Percentiles rank a stretch among this genome's conserved stretches.
Conservation (phyloP, 2,329 filamentous ascomycete species). For the Cryphonectria parasitica region DNA sequence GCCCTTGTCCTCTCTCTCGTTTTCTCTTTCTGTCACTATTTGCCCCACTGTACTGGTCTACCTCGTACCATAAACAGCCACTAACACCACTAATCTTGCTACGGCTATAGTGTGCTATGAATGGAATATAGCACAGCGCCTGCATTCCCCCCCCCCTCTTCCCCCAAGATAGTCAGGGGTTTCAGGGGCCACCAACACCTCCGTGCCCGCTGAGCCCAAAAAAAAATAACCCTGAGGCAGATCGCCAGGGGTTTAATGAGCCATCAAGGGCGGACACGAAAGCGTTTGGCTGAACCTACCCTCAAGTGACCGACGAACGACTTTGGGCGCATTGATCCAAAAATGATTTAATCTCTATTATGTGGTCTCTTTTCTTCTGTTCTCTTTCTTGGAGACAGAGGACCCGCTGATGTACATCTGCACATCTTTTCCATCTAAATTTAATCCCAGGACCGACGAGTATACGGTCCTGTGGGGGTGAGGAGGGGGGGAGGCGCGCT, state of each 20-base stretch:
- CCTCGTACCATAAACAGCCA: neutral
- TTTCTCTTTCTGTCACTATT: neutral
- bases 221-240: conserved; percentile 13
- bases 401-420: conserved; percentile 7
- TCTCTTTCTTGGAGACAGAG: neutral
- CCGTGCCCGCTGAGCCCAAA: conserved; percentile 22
- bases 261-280: conserved; percentile 9
- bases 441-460: neutral
- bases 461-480: neutral
- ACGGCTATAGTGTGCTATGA: neutral
- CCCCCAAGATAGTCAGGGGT: neutral
- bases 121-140: neutral
- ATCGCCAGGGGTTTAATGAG: conserved; percentile 17
- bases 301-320: neutral
- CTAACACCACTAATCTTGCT: neutral
- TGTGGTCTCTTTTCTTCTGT: neutral
- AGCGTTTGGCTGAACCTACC: conserved; percentile 3
- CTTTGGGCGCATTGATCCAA: neutral
- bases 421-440: neutral
- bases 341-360: conserved; percentile 10
- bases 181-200: conserved; percentile 22
- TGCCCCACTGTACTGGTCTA: neutral
- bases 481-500: neutral
- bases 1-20: neutral
- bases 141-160: too few relatives aligned